These are phyloP conservation scores for Agrocybe pediades DNA, from an alignment of 768 basidiomycete genomes.

Conservation along the genomic window DNA sequence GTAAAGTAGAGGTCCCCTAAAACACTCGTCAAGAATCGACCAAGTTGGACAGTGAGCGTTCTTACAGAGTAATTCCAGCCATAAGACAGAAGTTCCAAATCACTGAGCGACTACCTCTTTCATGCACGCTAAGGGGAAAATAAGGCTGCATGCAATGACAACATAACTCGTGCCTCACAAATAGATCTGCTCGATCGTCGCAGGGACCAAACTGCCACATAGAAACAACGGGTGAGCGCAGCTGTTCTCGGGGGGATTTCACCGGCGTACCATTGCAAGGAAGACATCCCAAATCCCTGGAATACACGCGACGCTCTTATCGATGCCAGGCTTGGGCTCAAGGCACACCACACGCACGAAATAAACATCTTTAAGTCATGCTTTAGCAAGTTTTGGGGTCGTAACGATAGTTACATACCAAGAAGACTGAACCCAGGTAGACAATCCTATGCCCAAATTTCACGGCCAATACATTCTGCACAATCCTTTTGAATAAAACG, in stretches of 20 bases:
- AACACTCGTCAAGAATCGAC: constrained; percentile 1
- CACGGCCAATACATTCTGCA: constrained; percentile 39
- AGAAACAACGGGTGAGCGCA: neutral
- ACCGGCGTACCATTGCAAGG: constrained; percentile 35
- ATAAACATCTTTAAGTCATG: constrained; percentile 37
- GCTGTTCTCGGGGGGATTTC: constrained; percentile 22
- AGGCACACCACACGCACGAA: constrained; percentile 45
- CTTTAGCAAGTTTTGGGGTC: neutral
- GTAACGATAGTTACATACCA: constrained; percentile 24
- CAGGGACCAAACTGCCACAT: constrained; percentile 38
- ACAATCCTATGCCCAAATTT: constrained; percentile 48
- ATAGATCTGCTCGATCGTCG: constrained; percentile 45
- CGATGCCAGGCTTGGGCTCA: constrained; percentile 40
- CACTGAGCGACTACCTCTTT: constrained; percentile 42
- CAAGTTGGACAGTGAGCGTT: constrained; percentile 14
- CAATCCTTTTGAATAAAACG: constrained; percentile 25
- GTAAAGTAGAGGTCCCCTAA: constrained; percentile 45
- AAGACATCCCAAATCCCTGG: constrained; percentile 48
- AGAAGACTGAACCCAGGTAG: constrained; percentile 38
- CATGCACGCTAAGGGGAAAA: constrained; percentile 38
- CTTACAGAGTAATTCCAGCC: constrained; percentile 43
- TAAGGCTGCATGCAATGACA: neutral
- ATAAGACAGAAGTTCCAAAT: constrained; percentile 49
- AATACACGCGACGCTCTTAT: constrained; percentile 44
- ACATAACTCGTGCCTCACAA: constrained; percentile 28